Evolutionary conservation across 805 yeast species (phyloP), one percentile per base, ranked within the genome.

Genomic region (Candida lessepsii): DNA sequence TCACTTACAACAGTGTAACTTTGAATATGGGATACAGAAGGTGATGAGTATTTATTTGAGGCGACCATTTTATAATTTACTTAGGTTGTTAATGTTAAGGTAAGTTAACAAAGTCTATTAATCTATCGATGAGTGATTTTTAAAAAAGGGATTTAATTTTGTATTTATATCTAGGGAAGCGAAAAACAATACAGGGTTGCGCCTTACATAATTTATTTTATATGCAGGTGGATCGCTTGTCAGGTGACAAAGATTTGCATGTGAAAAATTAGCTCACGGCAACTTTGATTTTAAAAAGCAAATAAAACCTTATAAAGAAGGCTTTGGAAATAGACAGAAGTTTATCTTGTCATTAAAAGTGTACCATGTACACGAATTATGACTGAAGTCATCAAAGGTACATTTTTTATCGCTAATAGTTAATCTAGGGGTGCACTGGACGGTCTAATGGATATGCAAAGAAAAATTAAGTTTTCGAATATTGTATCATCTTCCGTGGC

Each of bases 1-100:
- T 50, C 39, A 32, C 56, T 43, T 27, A 67, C 61, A n/a, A 54
- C 38, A 7, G 61, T 41, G 51, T 68, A 69, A 3, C 61, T 50
- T 28, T 49, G 46, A 35, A 69, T 40, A 49, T 69, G 73, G 26
- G 48, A 46, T 24, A 63, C 32, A 11, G 70, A 49, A 46, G 60
- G 54, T 33, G 71, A 66, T 21, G 57, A 45, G 47, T 63, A 62
- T 29, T 55, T 48, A 41, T 29, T 36, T 4, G 34, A 20, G n/a
- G 39, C 39, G 21, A 36, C 39, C 39, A 36, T 36, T 19, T 9
- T 27, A 9, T 24, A n/a, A 62, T 29, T 55, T 48, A 41, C 23
- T 36, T 4, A 29, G 21, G n/a, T 33, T 34, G 21, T 29, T 34
- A 33, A 36, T 36, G 13, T 9, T 27, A 9, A 16, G 9, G 30